Evolutionary conservation across 345 rosid species (phyloP), one percentile per base, ranked within the genome.

Genomic region (Leavenworthia alabamica): DNA sequence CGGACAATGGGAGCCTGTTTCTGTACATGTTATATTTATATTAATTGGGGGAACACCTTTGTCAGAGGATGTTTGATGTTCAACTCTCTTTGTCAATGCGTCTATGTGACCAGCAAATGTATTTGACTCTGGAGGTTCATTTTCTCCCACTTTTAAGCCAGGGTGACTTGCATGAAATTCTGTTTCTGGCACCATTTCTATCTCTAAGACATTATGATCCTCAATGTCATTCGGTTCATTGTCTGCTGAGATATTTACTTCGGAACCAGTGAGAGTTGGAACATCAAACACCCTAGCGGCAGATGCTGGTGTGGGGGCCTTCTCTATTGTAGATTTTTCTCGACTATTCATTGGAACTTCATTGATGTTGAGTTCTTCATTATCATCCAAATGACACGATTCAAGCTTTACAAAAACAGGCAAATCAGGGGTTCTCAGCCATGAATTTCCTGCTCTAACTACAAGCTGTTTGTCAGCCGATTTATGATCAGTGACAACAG

Each of bases 311-410:
- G n/a, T n/a, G n/a, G n/a, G n/a, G n/a, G n/a, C n/a, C n/a, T n/a
- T n/a, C n/a, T n/a, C n/a, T n/a, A n/a, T n/a, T n/a, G n/a, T n/a
- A n/a, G n/a, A n/a, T n/a, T n/a, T n/a, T n/a, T n/a, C n/a, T n/a
- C n/a, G n/a, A n/a, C n/a, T n/a, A n/a, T n/a, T n/a, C n/a, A n/a
- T n/a, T n/a, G n/a, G n/a, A n/a, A n/a, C n/a, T n/a, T n/a, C n/a
- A n/a, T n/a, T n/a, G n/a, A n/a, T n/a, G n/a, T n/a, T n/a, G 49
- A 26, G 23, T 45, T 74, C 80, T 54, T 54, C 78, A 24, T 29
- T 32, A 55, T 76, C 74, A 73, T 67, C 72, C 59, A 82, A 80
- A 72, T 73, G 65, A 66, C 72, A 74, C 43, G 73, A 77, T 70
- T 65, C 75, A 43, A 74, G 83, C 66, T 68, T 40, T 66, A 79